Base-by-base conservation (phyloP, 169 alveolate genomes). In the Plasmodium fragile region DNA sequence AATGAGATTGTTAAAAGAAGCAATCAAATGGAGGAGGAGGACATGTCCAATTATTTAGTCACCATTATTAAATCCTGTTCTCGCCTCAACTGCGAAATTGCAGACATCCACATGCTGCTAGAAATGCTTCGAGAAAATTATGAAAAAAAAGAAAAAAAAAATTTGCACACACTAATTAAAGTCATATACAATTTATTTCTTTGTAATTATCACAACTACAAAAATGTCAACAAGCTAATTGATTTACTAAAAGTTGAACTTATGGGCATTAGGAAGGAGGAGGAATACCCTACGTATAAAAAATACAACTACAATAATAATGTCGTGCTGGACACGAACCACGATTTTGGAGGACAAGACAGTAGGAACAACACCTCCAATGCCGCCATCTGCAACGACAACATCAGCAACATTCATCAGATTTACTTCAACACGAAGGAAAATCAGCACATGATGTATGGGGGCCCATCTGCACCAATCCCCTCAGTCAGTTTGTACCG, bases 31-130 rank as follows among this genome's bases (percentile, higher is more conserved):
- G 39, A 78, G n/a, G 59, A 78, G 10, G 59, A 10, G 28, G 34
- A 72, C 55, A 59, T 41, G n/a, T 72, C 30, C 2, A 83, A 83
- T 25, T 72, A 32, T 72, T 41, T 87, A 39, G 70, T 78, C 7
- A 77, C 81, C 10, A 87, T 87, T 77, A 78, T 87, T 25, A 87
- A 87, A 78, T 34, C 93, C 10, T 77, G 85, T 77, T 87, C 93
- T 3, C 93, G 93, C 45, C 93, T 87, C 22, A 87, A 87, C 34
- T 87, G 39, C 70, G 93, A 87, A 87, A 87, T 87, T 45, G 69
- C 49, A 0, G 89, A 87, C 52, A 87, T 87, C 32, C 89, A 75
- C 8, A 18, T 32, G 18, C 34, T 87, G 71, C 69, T 87, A 75
- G 93, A 87, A 22, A 11, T 36, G 4, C 45, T 87, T 2, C 6